Evolutionary conservation across 768 basidiomycete species (phyloP).

Genomic region (Ramaria sp.): DNA sequence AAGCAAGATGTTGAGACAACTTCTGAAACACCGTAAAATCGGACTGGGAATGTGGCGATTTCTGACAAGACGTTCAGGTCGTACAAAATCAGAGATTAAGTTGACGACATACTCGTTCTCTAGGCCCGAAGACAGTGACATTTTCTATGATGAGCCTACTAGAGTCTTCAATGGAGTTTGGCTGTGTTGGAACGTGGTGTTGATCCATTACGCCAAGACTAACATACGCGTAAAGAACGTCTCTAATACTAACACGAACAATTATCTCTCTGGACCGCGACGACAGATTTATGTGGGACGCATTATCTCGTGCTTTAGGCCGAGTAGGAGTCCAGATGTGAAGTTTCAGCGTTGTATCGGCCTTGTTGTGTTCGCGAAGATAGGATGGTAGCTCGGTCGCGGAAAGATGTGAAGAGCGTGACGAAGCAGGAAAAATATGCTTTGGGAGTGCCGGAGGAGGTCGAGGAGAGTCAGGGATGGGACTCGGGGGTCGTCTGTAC

Average conservation of each 20-base stretch:
- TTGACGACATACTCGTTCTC: slow-evolving; percentile 47
- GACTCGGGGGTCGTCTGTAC: slow-evolving; percentile 6
- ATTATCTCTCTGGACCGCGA: slow-evolving; percentile 12
- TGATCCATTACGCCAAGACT: slow-evolving; percentile 30
- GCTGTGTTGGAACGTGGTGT: not conserved
- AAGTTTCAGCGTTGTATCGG: slow-evolving; percentile 28
- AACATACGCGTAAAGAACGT: slow-evolving; percentile 59
- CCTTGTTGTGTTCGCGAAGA: slow-evolving; percentile 47
- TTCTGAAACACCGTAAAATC: slow-evolving; percentile 53
- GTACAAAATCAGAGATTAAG: slow-evolving; percentile 8
- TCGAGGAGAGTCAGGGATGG: slow-evolving; percentile 7
- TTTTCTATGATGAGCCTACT: slow-evolving; percentile 41
- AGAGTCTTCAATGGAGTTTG: not conserved
- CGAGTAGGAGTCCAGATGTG: slow-evolving; percentile 43
- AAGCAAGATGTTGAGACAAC: slow-evolving; percentile 56
- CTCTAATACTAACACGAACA: slow-evolving; percentile 50
- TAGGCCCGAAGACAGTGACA: slow-evolving; percentile 59
- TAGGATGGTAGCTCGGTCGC: slow-evolving; percentile 39
- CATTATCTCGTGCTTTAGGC: slow-evolving; percentile 9
- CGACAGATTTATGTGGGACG: not conserved
- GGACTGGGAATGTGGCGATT: slow-evolving; percentile 58
- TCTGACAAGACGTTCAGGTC: slow-evolving; percentile 29
- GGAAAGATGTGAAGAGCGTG: slow-evolving; percentile 23
- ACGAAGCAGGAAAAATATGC: slow-evolving; percentile 4
- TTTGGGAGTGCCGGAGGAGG: not conserved